These are phyloP conservation scores for Thelephora aurantiotincta DNA, from an alignment of 768 basidiomycete species.

Conservation along the genomic window DNA sequence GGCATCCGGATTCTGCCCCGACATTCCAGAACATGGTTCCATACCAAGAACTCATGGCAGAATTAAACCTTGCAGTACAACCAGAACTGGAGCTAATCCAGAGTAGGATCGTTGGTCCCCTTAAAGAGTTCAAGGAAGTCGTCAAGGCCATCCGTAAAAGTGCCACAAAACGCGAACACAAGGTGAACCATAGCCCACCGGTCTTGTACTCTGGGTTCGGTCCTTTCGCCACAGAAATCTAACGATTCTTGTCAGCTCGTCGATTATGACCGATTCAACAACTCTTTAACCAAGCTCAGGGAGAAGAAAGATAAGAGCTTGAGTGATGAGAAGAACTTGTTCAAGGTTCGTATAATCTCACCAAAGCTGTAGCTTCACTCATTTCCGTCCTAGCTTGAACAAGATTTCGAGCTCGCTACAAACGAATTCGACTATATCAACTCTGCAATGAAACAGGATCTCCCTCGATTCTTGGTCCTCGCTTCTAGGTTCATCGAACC, in stretches of 20 bases:
- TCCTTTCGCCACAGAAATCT: background rate
- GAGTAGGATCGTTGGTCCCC: slow-evolving; percentile 68
- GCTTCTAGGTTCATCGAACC: slow-evolving; percentile 88
- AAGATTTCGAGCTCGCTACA: slow-evolving; percentile 87
- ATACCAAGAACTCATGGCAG: slow-evolving; percentile 67
- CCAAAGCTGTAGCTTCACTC: slow-evolving; percentile 11
- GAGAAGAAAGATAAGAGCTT: slow-evolving; percentile 98
- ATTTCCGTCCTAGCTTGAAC: slow-evolving; percentile 51
- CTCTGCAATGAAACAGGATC: slow-evolving; percentile 75
- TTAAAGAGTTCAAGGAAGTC: slow-evolving; percentile 78
- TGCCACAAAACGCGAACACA: slow-evolving; percentile 94
- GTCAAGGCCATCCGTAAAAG: slow-evolving; percentile 87
- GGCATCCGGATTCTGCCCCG: slow-evolving; percentile 61
- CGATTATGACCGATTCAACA: slow-evolving; percentile 95
- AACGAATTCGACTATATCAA: slow-evolving; percentile 94
- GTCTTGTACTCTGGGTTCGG: background rate
- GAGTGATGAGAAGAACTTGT: slow-evolving; percentile 91
- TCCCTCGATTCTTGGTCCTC: slow-evolving; percentile 86
- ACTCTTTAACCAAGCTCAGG: slow-evolving; percentile 84
- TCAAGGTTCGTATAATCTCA: slow-evolving; percentile 48
- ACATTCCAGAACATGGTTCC: slow-evolving; percentile 67
- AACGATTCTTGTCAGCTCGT: slow-evolving; percentile 37
- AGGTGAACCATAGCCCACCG: slow-evolving; percentile 30
- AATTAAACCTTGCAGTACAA: slow-evolving; percentile 59
- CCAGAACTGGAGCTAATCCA: slow-evolving; percentile 95